Percentiles rank a stretch among this genome's conserved stretches.
Conservation (phyloP, 768 basidiomycete genomes). For the Xerocomellus amylosporus region DNA sequence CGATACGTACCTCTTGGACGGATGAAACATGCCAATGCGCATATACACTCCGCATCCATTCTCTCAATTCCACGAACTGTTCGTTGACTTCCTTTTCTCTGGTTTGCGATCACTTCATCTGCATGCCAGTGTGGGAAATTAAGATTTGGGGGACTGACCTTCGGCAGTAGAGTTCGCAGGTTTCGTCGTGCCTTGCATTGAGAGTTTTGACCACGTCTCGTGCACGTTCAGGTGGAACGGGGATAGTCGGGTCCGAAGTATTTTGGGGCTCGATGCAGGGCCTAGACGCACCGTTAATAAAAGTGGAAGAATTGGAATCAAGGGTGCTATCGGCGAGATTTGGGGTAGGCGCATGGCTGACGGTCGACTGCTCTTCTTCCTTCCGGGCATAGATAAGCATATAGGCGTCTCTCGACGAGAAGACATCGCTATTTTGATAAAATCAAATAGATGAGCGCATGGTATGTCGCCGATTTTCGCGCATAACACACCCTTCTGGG, state of each 20-base stretch:
- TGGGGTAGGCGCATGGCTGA: conserved; percentile 15
- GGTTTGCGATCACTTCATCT: conserved; percentile 11
- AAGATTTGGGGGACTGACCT: conserved; percentile 40
- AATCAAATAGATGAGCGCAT: conserved; percentile 20
- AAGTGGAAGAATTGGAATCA: conserved; percentile 10
- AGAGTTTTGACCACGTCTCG: conserved; percentile 49
- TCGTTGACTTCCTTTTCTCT: conserved; percentile 45
- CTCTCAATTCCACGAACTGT: conserved; percentile 49
- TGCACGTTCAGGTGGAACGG: conserved; percentile 55
- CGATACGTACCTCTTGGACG: conserved; percentile 44
- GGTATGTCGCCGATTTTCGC: conserved; percentile 56
- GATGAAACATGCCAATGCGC: conserved; percentile 54
- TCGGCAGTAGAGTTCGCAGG: conserved; percentile 46
- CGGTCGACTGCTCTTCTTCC: conserved; percentile 15
- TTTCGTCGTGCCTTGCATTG: conserved; percentile 54
- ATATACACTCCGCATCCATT: conserved; percentile 59
- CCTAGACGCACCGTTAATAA: conserved; percentile 22
- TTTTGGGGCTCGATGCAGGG: conserved; percentile 10
- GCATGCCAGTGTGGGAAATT: conserved; percentile 14
- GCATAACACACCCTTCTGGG: conserved; percentile 74
- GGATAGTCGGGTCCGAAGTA: conserved; percentile 20
- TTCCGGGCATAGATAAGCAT: conserved; percentile 87
- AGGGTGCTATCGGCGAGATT: conserved; percentile 18
- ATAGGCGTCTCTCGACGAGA: conserved; percentile 83
- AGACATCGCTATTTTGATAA: conserved; percentile 41